Percentiles rank a stretch among this genome's conserved stretches.
Conservation (phyloP, 2,329 filamentous ascomycete species). For the Aspergillus terreus region DNA sequence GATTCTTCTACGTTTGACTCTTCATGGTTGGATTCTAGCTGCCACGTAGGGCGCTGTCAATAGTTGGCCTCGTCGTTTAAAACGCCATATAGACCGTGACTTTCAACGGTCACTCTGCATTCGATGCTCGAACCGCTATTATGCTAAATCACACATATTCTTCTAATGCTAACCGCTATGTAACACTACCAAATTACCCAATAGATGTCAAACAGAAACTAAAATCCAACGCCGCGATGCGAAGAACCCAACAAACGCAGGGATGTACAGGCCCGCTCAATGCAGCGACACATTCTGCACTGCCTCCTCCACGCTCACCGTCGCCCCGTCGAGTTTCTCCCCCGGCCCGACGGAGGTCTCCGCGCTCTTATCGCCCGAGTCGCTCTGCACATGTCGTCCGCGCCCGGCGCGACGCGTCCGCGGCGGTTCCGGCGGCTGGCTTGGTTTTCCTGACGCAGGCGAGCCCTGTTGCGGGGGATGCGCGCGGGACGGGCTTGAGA, state of each 20-base stretch:
- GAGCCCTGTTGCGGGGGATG: background rate
- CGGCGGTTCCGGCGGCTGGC: constrained; percentile 37
- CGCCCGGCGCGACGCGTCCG: constrained; percentile 41
- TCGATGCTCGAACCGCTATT: too few species aligned
- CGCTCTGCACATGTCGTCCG: constrained; percentile 22
- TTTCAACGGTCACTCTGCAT: too few species aligned
- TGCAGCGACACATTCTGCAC: constrained; percentile 29
- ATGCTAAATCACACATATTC: too few species aligned
- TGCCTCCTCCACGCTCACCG: constrained; percentile 32
- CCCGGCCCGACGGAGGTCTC: background rate
- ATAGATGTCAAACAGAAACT: too few species aligned
- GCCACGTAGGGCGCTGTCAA: too few species aligned
- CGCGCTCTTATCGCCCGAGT: constrained; percentile 10
- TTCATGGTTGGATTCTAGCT: too few species aligned
- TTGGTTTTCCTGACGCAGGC: constrained; percentile 17
- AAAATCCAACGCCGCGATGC: too few species aligned
- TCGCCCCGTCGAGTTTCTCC: constrained; percentile 4
- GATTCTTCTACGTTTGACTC: too few species aligned
- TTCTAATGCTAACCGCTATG: too few species aligned
- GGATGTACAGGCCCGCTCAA: background rate
- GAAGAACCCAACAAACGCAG: background rate
- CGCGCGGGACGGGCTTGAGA: constrained; percentile 13
- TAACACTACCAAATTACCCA: too few species aligned
- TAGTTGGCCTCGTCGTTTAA: too few species aligned
- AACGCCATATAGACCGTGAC: too few species aligned